These are phyloP conservation scores for Magnusiomyces paraingens DNA, from an alignment of 1,139 yeast species.

Conservation along the genomic window DNA sequence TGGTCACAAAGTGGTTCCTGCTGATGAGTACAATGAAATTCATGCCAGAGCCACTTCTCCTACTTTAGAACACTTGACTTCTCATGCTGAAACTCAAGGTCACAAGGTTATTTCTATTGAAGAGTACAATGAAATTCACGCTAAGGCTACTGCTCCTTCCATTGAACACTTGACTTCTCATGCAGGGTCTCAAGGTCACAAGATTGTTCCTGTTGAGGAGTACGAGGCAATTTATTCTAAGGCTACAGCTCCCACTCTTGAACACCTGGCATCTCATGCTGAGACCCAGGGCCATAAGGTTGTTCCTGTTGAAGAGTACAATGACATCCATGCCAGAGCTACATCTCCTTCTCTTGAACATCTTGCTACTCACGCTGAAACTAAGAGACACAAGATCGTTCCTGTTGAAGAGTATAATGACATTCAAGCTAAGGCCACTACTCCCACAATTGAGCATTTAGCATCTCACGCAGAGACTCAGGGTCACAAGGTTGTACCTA, in stretches of 20 bases:
- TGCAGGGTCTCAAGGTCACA: background rate
- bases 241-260: slow-evolving; percentile 7
- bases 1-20: slow-evolving; percentile 30
- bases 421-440: slow-evolving; percentile 10
- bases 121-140: slow-evolving; percentile 6
- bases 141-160: slow-evolving; percentile 11
- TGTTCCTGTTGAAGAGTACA: slow-evolving; percentile 28
- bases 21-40: slow-evolving; percentile 14
- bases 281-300: slow-evolving; percentile 5
- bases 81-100: slow-evolving; percentile 11
- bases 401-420: slow-evolving; percentile 8
- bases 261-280: slow-evolving; percentile 1
- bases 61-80: slow-evolving; percentile 10
- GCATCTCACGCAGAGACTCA: slow-evolving; percentile 1
- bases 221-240: background rate
- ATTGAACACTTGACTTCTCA: slow-evolving; percentile 8
- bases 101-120: slow-evolving; percentile 8
- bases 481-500: slow-evolving; percentile 17
- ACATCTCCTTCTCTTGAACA: slow-evolving; percentile 1
- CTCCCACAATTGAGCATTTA: slow-evolving; percentile 7
- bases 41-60: slow-evolving; percentile 15
- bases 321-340: slow-evolving; percentile 8
- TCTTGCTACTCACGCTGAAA: slow-evolving; percentile 2
- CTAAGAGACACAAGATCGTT: slow-evolving; percentile 1
- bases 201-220: background rate